These are phyloP conservation scores for Skeletonema tropicum DNA, from an alignment of 108 stramenopile genomes.

Conservation along the genomic window DNA sequence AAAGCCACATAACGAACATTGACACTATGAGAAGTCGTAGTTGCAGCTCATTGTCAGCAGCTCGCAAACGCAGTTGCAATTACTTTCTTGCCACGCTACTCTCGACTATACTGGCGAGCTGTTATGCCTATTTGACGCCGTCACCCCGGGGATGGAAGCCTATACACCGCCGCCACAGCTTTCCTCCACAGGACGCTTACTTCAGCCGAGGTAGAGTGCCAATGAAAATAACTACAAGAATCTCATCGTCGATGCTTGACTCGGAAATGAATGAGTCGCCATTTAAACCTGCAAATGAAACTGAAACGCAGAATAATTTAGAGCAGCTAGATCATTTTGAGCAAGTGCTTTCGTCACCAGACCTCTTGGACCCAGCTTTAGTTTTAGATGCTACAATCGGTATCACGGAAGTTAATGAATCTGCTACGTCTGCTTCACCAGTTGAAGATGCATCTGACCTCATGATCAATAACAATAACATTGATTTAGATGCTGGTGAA, in stretches of 20 bases:
- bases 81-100: neutral
- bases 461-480: too few relatives aligned
- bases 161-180: neutral
- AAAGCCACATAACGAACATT: too few relatives aligned
- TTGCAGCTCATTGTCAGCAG: neutral
- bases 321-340: too few relatives aligned
- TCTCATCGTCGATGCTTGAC: neutral
- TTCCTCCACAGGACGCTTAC: neutral
- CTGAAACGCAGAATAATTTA: neutral
- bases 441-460: neutral
- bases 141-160: neutral
- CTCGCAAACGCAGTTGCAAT: neutral
- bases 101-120: neutral
- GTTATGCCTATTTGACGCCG: neutral
- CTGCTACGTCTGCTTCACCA: neutral
- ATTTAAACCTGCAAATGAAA: neutral
- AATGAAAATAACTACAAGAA: neutral
- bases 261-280: neutral
- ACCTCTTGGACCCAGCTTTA: neutral
- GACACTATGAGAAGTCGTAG: neutral
- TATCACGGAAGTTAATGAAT: neutral
- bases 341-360: constrained; percentile 6
- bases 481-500: too few relatives aligned
- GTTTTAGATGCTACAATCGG: constrained; percentile 8
- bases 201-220: neutral